Conservation (phyloP, 73 alveolate species). For the Tetrahymena borealis region DNA sequence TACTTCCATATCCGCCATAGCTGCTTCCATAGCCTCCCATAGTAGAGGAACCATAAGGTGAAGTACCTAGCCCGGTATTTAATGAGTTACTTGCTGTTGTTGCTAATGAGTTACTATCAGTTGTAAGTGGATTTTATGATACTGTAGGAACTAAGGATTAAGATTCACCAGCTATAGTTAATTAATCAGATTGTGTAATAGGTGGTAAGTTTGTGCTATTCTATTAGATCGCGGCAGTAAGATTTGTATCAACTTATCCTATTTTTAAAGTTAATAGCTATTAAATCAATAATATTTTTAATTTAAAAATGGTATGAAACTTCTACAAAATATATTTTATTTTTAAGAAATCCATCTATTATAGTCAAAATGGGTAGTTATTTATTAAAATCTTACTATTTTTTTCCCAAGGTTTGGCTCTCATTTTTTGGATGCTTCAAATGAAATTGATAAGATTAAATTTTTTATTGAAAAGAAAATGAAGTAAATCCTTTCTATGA, state of each 20-base stretch:
- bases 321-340: not conserved
- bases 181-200: not conserved
- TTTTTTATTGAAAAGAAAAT: no score
- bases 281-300: not conserved
- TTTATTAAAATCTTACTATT: not conserved
- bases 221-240: not conserved
- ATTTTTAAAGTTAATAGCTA: not conserved
- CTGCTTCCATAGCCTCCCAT: not conserved
- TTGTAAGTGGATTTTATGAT: not conserved
- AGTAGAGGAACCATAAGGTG: not conserved
- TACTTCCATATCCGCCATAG: not conserved
- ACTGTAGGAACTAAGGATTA: not conserved
- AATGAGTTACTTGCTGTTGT: not conserved
- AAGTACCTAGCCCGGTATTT: not conserved
- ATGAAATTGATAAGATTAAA: no score
- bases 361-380: not conserved
- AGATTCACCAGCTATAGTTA: not conserved
- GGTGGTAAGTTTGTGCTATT: not conserved
- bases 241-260: not conserved
- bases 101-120: not conserved
- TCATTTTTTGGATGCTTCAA: not conserved
- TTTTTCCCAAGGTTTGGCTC: not conserved
- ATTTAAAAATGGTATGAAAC: not conserved
- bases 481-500: no score
- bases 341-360: no score